phyloP scores from a whole-genome alignment of 306 rosid genomes.

The Senna siamea region DNA sequence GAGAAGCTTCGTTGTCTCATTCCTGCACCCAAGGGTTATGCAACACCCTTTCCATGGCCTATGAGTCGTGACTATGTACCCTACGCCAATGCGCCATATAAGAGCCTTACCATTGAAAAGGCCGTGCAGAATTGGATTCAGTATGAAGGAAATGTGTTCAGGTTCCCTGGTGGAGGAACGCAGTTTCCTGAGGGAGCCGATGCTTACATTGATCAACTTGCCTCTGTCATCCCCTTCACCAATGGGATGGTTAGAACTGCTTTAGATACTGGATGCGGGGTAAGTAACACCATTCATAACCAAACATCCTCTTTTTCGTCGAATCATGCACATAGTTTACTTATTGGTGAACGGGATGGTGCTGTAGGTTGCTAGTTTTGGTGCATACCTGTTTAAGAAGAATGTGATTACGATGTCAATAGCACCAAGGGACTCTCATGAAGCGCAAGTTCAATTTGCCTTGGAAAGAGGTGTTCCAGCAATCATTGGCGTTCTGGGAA shows the following conservation, averaged over 20 bases:
- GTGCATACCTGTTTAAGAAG: constrained; percentile 57
- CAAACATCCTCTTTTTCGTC: too few relatives aligned
- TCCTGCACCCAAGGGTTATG: background rate
- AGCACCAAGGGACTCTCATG: constrained; percentile 68
- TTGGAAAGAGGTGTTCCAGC: constrained; percentile 72
- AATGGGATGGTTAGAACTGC: constrained; percentile 20
- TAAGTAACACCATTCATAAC: too few relatives aligned
- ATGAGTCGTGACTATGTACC: constrained; percentile 23
- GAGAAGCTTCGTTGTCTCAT: constrained; percentile 7
- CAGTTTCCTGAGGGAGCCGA: constrained; percentile 26
- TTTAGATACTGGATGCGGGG: constrained; percentile 23
- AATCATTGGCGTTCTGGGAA: constrained; percentile 59
- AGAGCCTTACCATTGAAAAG: constrained; percentile 8
- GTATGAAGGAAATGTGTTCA: constrained; percentile 15
- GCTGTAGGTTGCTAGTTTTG: constrained; percentile 70
- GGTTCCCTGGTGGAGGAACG: constrained; percentile 17
- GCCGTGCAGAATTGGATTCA: constrained; percentile 23
- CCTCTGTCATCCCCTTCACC: background rate
- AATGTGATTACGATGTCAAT: constrained; percentile 61
- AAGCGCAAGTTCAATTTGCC: constrained; percentile 71
- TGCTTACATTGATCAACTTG: constrained; percentile 5
- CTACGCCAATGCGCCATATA: constrained; percentile 6
- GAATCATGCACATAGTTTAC: too few relatives aligned
- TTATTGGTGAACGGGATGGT: too few relatives aligned
- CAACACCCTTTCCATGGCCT: constrained; percentile 17